Conservation (phyloP, 1,139 yeast species). For the Chernovozyma aurita region DNA sequence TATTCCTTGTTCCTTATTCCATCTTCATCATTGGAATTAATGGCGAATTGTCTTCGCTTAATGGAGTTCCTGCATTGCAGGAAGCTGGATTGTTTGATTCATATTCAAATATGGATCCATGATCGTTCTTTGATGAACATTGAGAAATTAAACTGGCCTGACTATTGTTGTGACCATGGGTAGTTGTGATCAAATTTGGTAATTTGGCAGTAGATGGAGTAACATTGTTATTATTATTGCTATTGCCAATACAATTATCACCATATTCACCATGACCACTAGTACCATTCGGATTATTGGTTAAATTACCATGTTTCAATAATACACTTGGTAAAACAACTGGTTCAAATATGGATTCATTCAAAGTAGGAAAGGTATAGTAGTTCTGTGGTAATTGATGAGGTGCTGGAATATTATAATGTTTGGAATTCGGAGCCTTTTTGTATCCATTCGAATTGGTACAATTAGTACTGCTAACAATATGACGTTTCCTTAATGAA, state of each 20-base stretch:
- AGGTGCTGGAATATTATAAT: slow-evolving; percentile 12
- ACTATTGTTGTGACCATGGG: slow-evolving; percentile 21
- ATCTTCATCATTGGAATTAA: slow-evolving; percentile 11
- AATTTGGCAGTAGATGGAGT: slow-evolving; percentile 8
- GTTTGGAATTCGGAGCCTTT: slow-evolving; percentile 4
- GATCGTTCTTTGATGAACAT: slow-evolving; percentile 19
- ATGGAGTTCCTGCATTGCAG: slow-evolving; percentile 27
- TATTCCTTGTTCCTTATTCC: too few species aligned
- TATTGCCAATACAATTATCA: not conserved
- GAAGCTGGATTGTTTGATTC: slow-evolving; percentile 16
- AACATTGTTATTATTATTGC: not conserved
- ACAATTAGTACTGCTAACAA: slow-evolving; percentile 12
- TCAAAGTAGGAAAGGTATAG: slow-evolving; percentile 7
- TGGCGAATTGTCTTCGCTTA: slow-evolving; percentile 31
- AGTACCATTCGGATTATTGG: not conserved
- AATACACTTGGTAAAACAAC: slow-evolving; percentile 11
- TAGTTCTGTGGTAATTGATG: slow-evolving; percentile 8
- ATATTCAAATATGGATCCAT: slow-evolving; percentile 24
- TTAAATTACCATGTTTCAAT: not conserved
- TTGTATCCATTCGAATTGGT: slow-evolving; percentile 5
- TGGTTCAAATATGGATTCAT: slow-evolving; percentile 15
- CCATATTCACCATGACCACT: not conserved
- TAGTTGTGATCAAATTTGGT: slow-evolving; percentile 3
- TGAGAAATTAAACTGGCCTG: slow-evolving; percentile 27
- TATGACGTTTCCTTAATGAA: not conserved